Conservation (phyloP, 805 yeast genomes). For the Lipomyces lipofer region DNA sequence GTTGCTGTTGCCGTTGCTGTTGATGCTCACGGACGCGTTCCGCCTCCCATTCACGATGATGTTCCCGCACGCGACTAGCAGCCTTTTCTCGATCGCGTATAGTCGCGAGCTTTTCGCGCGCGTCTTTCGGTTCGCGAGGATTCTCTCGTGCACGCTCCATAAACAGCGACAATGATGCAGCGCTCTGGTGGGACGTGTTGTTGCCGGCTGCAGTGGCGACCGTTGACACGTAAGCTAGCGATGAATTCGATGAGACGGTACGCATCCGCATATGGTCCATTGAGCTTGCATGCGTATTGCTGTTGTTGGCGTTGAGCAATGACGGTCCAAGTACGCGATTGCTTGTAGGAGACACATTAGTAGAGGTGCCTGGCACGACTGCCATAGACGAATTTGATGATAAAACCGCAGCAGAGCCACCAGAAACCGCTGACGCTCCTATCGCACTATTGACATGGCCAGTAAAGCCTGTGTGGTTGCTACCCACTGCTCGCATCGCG, state of each 20-base stretch:
- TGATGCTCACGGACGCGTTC: no score
- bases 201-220: not conserved
- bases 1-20: conserved; percentile 9
- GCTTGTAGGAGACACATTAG: not conserved
- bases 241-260: not conserved
- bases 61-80: not conserved
- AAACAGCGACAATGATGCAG: not conserved
- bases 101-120: not conserved
- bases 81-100: conserved; percentile 7
- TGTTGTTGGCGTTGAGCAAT: not conserved
- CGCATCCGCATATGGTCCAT: not conserved
- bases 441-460: no score
- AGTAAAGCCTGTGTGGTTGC: not conserved
- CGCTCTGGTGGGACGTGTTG: not conserved
- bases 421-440: no score
- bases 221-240: not conserved
- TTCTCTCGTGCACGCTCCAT: not conserved
- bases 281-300: not conserved
- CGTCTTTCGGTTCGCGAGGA: not conserved
- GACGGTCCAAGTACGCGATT: not conserved
- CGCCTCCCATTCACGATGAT: not conserved
- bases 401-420: no score
- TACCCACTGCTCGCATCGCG: not conserved
- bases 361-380: not conserved
- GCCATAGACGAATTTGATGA: not conserved